These are phyloP conservation scores for Cladophialophora psammophila DNA, from an alignment of 2,329 filamentous ascomycete species.

Conservation along the genomic window DNA sequence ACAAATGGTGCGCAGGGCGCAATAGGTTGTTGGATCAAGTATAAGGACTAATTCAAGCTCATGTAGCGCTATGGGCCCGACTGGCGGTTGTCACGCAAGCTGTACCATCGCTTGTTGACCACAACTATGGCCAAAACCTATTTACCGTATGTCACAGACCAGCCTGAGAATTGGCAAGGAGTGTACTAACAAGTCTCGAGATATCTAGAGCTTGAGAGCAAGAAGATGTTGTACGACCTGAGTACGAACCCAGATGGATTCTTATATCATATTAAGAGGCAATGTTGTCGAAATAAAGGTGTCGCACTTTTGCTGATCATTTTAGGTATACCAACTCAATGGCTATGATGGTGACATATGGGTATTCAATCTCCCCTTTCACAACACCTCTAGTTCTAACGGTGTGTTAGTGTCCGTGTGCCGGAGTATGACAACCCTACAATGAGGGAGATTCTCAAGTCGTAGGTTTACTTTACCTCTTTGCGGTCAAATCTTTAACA, in stretches of 20 bases:
- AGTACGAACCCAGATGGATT: background rate
- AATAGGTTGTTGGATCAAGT: background rate
- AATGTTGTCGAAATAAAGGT: background rate
- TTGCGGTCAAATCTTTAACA: background rate
- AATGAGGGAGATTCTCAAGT: background rate
- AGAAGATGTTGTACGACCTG: background rate
- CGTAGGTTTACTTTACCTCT: background rate
- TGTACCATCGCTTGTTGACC: background rate
- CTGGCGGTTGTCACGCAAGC: background rate
- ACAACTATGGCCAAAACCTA: background rate
- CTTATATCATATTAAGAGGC: background rate
- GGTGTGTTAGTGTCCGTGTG: background rate
- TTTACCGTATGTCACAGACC: background rate
- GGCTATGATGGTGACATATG: background rate
- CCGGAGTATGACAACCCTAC: background rate
- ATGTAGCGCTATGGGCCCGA: background rate
- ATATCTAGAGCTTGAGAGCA: background rate
- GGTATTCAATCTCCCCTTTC: background rate
- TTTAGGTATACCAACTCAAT: background rate
- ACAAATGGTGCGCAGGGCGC: background rate
- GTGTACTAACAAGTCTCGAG: background rate
- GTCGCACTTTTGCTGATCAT: background rate
- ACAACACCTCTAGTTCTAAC: background rate
- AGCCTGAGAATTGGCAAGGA: background rate
- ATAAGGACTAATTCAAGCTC: too few species aligned